Evolutionary conservation across 1,139 yeast species (phyloP).

Genomic region (Suhomyces ambrosiae): DNA sequence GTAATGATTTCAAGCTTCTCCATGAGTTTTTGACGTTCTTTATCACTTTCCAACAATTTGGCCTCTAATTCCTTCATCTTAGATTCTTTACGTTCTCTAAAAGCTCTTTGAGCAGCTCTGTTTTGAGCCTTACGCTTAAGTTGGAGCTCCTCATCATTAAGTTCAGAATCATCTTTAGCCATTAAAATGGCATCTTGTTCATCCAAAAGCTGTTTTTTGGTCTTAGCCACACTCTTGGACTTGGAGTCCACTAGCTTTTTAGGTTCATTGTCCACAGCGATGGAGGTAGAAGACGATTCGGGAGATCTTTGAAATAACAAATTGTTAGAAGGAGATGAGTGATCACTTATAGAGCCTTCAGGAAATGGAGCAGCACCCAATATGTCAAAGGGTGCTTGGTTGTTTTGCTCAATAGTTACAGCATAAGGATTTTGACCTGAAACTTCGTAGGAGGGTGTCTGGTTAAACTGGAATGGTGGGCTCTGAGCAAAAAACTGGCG

Average conservation of each 20-base stretch:
- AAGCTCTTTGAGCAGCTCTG: constrained; percentile 88
- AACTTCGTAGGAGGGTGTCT: constrained; percentile 1
- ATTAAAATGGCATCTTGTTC: constrained; percentile 44
- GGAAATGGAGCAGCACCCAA: constrained; percentile 6
- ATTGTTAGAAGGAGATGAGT: constrained; percentile 14
- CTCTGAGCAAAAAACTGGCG: constrained; percentile 8
- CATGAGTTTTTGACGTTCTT: constrained; percentile 52
- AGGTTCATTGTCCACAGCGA: constrained; percentile 7
- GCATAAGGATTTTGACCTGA: not conserved
- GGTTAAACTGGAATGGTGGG: constrained; percentile 9
- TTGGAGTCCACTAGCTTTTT: constrained; percentile 1
- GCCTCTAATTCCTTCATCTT: constrained; percentile 67
- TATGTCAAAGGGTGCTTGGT: constrained; percentile 4
- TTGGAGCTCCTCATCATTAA: constrained; percentile 52
- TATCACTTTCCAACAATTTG: constrained; percentile 61
- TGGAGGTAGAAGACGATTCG: constrained; percentile 12
- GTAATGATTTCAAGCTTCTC: constrained; percentile 57
- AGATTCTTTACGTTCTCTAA: constrained; percentile 81
- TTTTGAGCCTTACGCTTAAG: constrained; percentile 76
- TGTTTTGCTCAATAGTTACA: no score
- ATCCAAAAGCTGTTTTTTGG: constrained; percentile 33
- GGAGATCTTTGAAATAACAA: constrained; percentile 14
- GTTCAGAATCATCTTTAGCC: constrained; percentile 42
- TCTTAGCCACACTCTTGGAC: constrained; percentile 14
- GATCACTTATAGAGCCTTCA: constrained; percentile 12